Percentiles rank a stretch among this genome's conserved stretches.
phyloP scores from a whole-genome alignment of 768 basidiomycete species.

The Mycena galericulata region DNA sequence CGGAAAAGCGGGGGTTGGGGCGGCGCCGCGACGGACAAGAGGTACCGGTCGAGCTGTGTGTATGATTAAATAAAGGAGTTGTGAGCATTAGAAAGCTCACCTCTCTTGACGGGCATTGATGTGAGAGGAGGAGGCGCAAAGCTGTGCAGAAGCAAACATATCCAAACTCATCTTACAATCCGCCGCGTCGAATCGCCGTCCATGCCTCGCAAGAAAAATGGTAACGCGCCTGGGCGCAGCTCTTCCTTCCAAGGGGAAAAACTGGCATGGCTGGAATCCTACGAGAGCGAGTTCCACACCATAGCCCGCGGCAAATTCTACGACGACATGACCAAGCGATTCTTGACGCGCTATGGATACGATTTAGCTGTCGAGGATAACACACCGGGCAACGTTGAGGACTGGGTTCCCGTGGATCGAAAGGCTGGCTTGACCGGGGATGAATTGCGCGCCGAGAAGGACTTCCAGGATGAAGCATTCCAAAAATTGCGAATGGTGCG shows the following conservation, averaged over 20 bases:
- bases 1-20: no score
- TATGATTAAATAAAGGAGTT: no score
- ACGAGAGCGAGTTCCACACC: neutral
- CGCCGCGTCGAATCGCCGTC: neutral
- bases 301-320: neutral
- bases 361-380: conserved; percentile 1
- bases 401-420: neutral
- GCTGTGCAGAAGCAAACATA: no score
- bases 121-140: no score
- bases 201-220: neutral
- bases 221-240: neutral
- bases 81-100: no score
- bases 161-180: neutral
- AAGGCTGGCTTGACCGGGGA: neutral
- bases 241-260: conserved; percentile 17
- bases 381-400: neutral
- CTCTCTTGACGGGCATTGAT: no score
- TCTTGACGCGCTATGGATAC: conserved; percentile 13
- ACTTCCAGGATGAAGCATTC: neutral
- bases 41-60: no score
- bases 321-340: neutral
- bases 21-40: no score
- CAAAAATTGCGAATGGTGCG: neutral
- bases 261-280: neutral
- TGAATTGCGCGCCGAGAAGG: neutral